Conservation (phyloP, 2,329 filamentous ascomycete genomes). For the Arthrinium puccinioides region DNA sequence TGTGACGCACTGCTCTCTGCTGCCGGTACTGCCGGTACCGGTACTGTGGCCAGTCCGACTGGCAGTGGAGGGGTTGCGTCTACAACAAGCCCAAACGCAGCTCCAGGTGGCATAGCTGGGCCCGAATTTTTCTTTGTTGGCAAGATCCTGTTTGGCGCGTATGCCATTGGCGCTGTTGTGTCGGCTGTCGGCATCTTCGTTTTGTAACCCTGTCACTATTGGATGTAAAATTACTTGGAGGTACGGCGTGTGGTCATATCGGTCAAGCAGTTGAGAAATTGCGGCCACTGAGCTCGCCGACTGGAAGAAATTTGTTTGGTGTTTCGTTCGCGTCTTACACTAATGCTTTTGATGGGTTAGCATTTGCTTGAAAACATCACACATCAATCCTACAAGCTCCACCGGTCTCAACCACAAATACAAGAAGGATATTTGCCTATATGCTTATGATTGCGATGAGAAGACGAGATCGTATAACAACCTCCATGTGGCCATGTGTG, state of each 20-base stretch:
- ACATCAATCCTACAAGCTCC: too few species aligned
- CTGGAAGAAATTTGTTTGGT: too few species aligned
- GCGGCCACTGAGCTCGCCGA: too few species aligned
- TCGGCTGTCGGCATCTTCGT: constrained; percentile 48
- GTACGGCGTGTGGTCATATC: not conserved
- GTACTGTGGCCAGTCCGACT: constrained; percentile 41
- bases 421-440: too few species aligned
- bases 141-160: constrained; percentile 33
- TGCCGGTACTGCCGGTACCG: constrained; percentile 55
- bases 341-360: too few species aligned
- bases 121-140: constrained; percentile 22
- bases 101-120: constrained; percentile 25
- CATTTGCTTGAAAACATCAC: too few species aligned
- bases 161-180: constrained; percentile 39
- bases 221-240: not conserved
- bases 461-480: too few species aligned
- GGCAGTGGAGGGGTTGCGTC: constrained; percentile 31
- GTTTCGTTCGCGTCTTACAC: too few species aligned
- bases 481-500: too few species aligned
- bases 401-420: too few species aligned
- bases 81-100: constrained; percentile 34
- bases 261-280: too few species aligned
- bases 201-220: constrained; percentile 29
- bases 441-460: too few species aligned
- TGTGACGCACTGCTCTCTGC: constrained; percentile 55